These are phyloP conservation scores for Anthostomella pinea DNA, from an alignment of 2,329 filamentous ascomycete species.

Conservation along the genomic window DNA sequence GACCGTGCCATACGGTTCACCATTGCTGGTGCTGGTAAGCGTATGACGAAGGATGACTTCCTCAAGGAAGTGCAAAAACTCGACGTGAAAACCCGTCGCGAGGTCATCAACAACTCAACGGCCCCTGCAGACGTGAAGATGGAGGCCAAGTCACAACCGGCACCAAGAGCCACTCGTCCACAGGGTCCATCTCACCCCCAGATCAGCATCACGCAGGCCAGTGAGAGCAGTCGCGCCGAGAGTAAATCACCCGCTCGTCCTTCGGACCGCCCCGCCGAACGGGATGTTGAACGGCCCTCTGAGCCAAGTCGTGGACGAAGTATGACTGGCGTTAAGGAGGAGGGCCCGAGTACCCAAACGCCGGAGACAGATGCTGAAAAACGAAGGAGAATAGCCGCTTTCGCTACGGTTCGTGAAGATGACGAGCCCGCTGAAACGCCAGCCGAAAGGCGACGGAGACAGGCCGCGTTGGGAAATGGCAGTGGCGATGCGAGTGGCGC, in stretches of 20 bases:
- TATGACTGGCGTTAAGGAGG: conserved; percentile 13
- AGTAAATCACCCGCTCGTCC: conserved; percentile 17
- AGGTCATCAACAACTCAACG: conserved; percentile 50
- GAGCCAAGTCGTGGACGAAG: conserved; percentile 22
- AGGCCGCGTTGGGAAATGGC: conserved; percentile 67
- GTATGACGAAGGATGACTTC: conserved; percentile 80
- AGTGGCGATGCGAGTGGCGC: conserved; percentile 35
- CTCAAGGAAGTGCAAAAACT: conserved; percentile 70
- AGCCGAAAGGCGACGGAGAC: conserved; percentile 69
- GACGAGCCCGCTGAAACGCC: conserved; percentile 62
- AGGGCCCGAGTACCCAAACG: conserved; percentile 35
- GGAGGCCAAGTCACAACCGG: conserved; percentile 37
- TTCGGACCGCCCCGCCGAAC: no score
- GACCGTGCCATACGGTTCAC: conserved; percentile 72
- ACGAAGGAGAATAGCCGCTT: conserved; percentile 58
- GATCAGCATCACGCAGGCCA: conserved; percentile 27
- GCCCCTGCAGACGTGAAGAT: conserved; percentile 49
- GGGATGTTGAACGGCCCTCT: no score
- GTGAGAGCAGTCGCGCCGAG: conserved; percentile 19
- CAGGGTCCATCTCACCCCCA: conserved; percentile 16
- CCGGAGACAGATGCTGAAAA: conserved; percentile 70
- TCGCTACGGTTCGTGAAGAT: conserved; percentile 43
- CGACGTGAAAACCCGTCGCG: conserved; percentile 60
- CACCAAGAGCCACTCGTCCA: conserved; percentile 29
- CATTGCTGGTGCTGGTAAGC: conserved; percentile 66